Percentiles rank a stretch among this genome's conserved stretches.
phyloP scores from a whole-genome alignment of 1,284 basidiomycete species.

The Somion occarium region DNA sequence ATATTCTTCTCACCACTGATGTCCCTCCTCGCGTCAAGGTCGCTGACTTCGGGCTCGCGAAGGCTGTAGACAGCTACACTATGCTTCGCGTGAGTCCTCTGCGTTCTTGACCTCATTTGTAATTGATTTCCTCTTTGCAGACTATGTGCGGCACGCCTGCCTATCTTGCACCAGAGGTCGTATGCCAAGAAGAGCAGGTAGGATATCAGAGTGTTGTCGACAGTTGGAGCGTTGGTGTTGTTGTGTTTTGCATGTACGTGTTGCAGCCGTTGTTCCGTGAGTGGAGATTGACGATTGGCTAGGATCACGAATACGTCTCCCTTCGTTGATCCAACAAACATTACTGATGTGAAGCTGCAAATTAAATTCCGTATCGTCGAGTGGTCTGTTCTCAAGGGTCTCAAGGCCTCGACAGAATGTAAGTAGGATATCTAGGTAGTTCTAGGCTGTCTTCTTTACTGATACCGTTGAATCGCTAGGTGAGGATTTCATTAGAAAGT shows the following conservation, averaged over 20 bases:
- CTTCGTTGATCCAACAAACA: conserved; percentile 62
- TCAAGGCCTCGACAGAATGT: conserved; percentile 28
- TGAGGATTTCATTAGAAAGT: conserved; percentile 41
- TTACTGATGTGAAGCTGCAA: conserved; percentile 45
- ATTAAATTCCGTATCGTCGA: conserved; percentile 58
- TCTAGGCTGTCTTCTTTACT: background rate
- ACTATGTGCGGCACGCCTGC: conserved; percentile 86
- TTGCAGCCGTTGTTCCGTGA: conserved; percentile 15
- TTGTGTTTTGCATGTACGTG: conserved; percentile 80
- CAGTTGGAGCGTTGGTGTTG: conserved; percentile 91
- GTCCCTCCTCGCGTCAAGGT: conserved; percentile 71
- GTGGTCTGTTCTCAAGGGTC: conserved; percentile 44
- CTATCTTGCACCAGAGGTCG: conserved; percentile 86
- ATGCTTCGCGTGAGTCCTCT: conserved; percentile 53
- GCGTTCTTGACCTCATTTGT: background rate
- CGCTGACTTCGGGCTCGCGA: conserved; percentile 92
- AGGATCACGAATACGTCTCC: conserved; percentile 71
- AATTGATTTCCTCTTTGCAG: conserved; percentile 31
- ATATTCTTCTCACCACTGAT: conserved; percentile 68
- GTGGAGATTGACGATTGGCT: background rate
- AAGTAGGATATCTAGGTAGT: background rate
- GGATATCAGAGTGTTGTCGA: conserved; percentile 86
- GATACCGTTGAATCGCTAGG: conserved; percentile 17
- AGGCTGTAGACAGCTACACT: conserved; percentile 73
- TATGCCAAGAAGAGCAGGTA: conserved; percentile 59